Evolutionary conservation across 371 early-diverging fungal genomes (phyloP).

Genomic region (Apophysomyces trapeziformis): DNA sequence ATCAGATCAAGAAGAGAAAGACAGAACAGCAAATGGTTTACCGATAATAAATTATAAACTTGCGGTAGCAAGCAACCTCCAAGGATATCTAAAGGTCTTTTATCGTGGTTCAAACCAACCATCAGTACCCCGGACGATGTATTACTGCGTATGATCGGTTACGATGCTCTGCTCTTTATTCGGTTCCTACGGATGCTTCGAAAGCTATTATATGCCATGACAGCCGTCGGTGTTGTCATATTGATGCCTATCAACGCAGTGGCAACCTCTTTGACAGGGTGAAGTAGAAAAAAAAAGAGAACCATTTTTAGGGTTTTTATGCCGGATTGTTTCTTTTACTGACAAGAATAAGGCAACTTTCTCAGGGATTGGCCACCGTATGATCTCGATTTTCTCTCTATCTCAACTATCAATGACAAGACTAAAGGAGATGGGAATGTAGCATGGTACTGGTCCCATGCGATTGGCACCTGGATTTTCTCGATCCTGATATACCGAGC

Average conservation of each 20-base stretch:
- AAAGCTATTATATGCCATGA: constrained; percentile 59
- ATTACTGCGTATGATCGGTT: constrained; percentile 70
- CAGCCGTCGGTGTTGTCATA: constrained; percentile 60
- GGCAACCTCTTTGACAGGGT: constrained; percentile 61
- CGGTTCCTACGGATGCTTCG: constrained; percentile 72
- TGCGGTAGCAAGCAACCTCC: constrained; percentile 68
- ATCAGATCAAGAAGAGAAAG: neutral
- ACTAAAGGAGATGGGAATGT: constrained; percentile 34
- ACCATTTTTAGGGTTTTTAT: no score
- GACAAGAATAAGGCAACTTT: neutral
- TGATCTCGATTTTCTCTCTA: constrained; percentile 38
- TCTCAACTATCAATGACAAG: constrained; percentile 44
- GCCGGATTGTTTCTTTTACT: neutral
- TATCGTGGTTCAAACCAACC: constrained; percentile 71
- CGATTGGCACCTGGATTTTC: constrained; percentile 60
- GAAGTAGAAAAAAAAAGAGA: constrained; percentile 12
- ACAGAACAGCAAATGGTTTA: neutral
- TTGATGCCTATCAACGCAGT: constrained; percentile 70
- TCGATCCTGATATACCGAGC: constrained; percentile 53
- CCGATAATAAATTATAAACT: constrained; percentile 6
- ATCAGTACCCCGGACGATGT: constrained; percentile 62
- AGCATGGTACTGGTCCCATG: constrained; percentile 66
- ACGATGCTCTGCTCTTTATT: constrained; percentile 80
- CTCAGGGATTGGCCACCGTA: constrained; percentile 47
- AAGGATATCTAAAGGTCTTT: constrained; percentile 55